Evolutionary conservation across 2,329 filamentous ascomycete genomes (phyloP).

Genomic region (Aspergillus terreus): DNA sequence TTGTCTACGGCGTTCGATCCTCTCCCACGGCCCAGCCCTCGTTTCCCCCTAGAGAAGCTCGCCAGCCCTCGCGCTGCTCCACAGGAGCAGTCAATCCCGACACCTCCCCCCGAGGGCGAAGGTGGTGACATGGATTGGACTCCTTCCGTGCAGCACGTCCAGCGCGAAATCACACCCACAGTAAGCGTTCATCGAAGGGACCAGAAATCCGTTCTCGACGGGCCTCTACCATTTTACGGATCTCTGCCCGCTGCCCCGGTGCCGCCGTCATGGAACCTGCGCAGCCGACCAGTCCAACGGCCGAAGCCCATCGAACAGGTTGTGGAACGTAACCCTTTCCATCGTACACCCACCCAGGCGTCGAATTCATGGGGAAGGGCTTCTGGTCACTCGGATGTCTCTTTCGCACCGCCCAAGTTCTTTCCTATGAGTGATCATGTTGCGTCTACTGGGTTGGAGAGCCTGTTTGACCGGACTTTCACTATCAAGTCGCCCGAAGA

Average conservation of each 20-base stretch:
- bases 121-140: conserved; percentile 50
- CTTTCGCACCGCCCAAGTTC: conserved; percentile 45
- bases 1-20: conserved; percentile 14
- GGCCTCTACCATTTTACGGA: conserved; percentile 43
- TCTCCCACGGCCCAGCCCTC: conserved; percentile 15
- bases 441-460: conserved; percentile 45
- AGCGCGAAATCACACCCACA: conserved; percentile 26
- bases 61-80: conserved; percentile 24
- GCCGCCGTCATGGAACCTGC: conserved; percentile 39
- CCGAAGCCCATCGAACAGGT: conserved; percentile 33
- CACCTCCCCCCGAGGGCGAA: conserved; percentile 34
- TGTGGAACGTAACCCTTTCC: conserved; percentile 36
- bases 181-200: conserved; percentile 28
- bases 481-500: conserved; percentile 33
- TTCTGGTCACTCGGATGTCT: conserved; percentile 18
- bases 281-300: conserved; percentile 25
- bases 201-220: conserved; percentile 26
- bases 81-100: conserved; percentile 27
- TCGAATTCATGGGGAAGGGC: conserved; percentile 19
- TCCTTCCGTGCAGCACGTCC: conserved; percentile 36
- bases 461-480: conserved; percentile 44
- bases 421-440: conserved; percentile 40
- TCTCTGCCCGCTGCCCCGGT: conserved; percentile 38
- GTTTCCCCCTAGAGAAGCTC: conserved; percentile 42
- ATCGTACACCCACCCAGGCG: conserved; percentile 25